Percentiles rank a stretch among this genome's conserved stretches.
These are phyloP conservation scores for Candida sanyaensis DNA, from an alignment of 1,139 yeast genomes.

Conservation along the genomic window DNA sequence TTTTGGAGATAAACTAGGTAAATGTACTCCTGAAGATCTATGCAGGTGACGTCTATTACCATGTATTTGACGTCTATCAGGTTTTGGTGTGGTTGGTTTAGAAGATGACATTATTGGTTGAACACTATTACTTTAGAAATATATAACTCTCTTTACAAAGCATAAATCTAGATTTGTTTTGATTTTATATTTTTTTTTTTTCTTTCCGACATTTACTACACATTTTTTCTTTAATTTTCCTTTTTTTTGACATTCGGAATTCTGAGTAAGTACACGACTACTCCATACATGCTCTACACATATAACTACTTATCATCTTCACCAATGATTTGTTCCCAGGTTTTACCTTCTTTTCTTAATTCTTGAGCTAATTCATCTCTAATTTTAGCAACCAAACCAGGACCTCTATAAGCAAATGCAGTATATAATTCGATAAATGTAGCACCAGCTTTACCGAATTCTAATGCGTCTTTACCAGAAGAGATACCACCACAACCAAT, in stretches of 20 bases:
- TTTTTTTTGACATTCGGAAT: neutral
- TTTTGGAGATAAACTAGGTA: slow-evolving; percentile 44
- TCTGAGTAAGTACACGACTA: neutral
- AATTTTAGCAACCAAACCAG: slow-evolving; percentile 78
- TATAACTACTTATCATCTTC: slow-evolving; percentile 37
- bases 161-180: slow-evolving; percentile 1
- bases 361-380: slow-evolving; percentile 73
- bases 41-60: slow-evolving; percentile 29
- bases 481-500: slow-evolving; percentile 96
- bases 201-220: neutral
- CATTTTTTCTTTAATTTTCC: neutral
- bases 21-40: slow-evolving; percentile 43
- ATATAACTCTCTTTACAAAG: neutral
- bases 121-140: neutral
- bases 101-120: slow-evolving; percentile 16
- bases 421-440: slow-evolving; percentile 84
- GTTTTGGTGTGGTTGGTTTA: slow-evolving; percentile 22
- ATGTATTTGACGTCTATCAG: slow-evolving; percentile 7
- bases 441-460: slow-evolving; percentile 94
- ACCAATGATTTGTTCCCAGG: slow-evolving; percentile 81
- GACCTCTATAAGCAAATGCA: slow-evolving; percentile 90
- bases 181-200: neutral
- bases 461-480: slow-evolving; percentile 82
- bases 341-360: slow-evolving; percentile 71
- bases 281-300: neutral